These are phyloP conservation scores for Dactylellina sp. DNA, from an alignment of 2,329 filamentous ascomycete genomes.

Conservation along the genomic window DNA sequence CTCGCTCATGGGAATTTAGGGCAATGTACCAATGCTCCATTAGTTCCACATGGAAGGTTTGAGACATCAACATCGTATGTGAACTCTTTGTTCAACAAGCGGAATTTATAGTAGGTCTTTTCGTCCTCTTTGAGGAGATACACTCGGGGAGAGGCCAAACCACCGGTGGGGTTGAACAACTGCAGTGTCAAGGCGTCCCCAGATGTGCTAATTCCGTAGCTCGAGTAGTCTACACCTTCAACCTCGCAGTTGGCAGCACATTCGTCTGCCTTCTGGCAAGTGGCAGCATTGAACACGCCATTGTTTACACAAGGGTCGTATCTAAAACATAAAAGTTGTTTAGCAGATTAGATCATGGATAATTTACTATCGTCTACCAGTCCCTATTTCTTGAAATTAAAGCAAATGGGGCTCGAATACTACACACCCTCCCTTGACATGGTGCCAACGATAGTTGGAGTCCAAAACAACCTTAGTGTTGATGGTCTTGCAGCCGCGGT, in stretches of 20 bases:
- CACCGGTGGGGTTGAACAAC: constrained; percentile 49
- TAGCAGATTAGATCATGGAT: not conserved
- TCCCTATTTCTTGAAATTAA: no score
- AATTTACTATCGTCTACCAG: no score
- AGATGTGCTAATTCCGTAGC: constrained; percentile 64
- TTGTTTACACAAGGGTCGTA: constrained; percentile 49
- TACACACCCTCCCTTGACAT: constrained; percentile 62
- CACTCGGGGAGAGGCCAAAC: constrained; percentile 64
- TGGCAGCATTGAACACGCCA: constrained; percentile 55
- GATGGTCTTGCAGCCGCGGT: constrained; percentile 69
- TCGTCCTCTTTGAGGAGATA: constrained; percentile 66
- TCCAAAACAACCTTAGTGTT: constrained; percentile 69
- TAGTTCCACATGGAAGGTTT: constrained; percentile 64
- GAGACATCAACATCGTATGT: constrained; percentile 66
- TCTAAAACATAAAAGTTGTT: constrained; percentile 8
- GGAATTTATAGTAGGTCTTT: constrained; percentile 65
- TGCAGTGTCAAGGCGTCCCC: constrained; percentile 63
- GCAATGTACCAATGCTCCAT: constrained; percentile 61
- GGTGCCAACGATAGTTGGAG: constrained; percentile 71
- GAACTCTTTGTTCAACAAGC: constrained; percentile 65
- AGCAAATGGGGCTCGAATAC: no score
- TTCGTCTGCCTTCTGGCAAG: constrained; percentile 67
- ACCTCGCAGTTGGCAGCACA: constrained; percentile 70
- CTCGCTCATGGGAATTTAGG: not conserved
- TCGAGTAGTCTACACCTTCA: constrained; percentile 68